A percentile compares a stretch with the other conserved stretches of the same genome.
phyloP scores from a whole-genome alignment of 345 rosid genomes.

The Barbarea vulgaris region DNA sequence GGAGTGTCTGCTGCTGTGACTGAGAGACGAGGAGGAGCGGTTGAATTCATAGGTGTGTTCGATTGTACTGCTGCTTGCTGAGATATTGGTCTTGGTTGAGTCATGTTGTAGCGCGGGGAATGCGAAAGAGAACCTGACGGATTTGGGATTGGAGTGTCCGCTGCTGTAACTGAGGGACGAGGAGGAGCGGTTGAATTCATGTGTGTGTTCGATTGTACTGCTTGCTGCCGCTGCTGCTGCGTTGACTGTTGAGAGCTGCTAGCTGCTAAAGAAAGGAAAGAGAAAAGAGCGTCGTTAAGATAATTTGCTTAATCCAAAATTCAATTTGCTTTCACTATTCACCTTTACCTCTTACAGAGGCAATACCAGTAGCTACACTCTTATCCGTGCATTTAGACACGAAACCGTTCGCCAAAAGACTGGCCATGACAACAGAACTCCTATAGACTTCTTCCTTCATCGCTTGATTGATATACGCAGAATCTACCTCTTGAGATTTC shows the following conservation, averaged over 20 bases:
- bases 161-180: slow-evolving; percentile 3
- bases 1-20: background rate
- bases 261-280: background rate
- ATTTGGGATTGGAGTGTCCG: background rate
- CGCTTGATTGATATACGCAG: background rate
- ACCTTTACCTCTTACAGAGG: slow-evolving; percentile 30
- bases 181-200: slow-evolving; percentile 5
- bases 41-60: background rate
- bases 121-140: background rate
- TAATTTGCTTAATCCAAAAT: background rate
- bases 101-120: background rate
- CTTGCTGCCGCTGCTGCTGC: slow-evolving; percentile 1
- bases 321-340: background rate
- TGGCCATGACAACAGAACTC: slow-evolving; percentile 1
- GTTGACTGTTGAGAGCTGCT: background rate
- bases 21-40: slow-evolving; percentile 4
- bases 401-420: slow-evolving; percentile 26
- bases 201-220: background rate
- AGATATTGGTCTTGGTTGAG: background rate
- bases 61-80: background rate
- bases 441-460: background rate
- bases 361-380: background rate
- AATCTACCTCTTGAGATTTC: slow-evolving; percentile 22
- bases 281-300: background rate
- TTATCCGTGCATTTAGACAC: background rate